Conservation (phyloP, 495 filamentous ascomycete genomes). For the Thermothielavioides terrestris region DNA sequence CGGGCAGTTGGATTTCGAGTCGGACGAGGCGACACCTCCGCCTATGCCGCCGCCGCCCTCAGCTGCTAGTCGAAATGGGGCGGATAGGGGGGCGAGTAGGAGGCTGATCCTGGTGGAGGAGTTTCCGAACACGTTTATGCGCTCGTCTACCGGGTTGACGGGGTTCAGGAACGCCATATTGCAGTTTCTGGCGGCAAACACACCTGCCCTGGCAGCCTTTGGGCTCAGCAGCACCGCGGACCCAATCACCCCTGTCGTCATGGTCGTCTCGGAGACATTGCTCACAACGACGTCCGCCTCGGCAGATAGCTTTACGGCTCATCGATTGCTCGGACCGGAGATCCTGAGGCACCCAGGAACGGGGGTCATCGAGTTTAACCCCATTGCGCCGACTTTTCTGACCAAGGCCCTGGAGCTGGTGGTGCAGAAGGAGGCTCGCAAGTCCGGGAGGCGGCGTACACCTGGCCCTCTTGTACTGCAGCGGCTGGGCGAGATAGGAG, state of each 20-base stretch:
- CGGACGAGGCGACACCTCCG: slow-evolving; percentile 17
- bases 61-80: not conserved
- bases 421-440: slow-evolving; percentile 68
- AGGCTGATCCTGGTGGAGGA: slow-evolving; percentile 82
- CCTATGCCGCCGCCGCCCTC: slow-evolving; percentile 6
- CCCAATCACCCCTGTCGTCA: slow-evolving; percentile 63
- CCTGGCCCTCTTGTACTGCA: slow-evolving; percentile 66
- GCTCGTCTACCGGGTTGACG: slow-evolving; percentile 55
- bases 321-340: slow-evolving; percentile 77
- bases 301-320: slow-evolving; percentile 80
- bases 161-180: slow-evolving; percentile 69
- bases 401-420: slow-evolving; percentile 71
- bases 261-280: slow-evolving; percentile 84
- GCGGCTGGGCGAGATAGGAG: slow-evolving; percentile 69
- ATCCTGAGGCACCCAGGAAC: slow-evolving; percentile 70
- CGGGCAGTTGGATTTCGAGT: slow-evolving; percentile 58
- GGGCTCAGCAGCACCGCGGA: slow-evolving; percentile 24
- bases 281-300: slow-evolving; percentile 64
- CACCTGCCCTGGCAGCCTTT: slow-evolving; percentile 35
- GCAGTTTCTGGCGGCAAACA: slow-evolving; percentile 59
- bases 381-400: slow-evolving; percentile 79
- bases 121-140: slow-evolving; percentile 75
- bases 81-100: slow-evolving; percentile 16
- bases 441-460: slow-evolving; percentile 56
- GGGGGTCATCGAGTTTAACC: slow-evolving; percentile 80